These are phyloP conservation scores for Allium sativum DNA, from an alignment of 106 monocot genomes.

Conservation along the genomic window DNA sequence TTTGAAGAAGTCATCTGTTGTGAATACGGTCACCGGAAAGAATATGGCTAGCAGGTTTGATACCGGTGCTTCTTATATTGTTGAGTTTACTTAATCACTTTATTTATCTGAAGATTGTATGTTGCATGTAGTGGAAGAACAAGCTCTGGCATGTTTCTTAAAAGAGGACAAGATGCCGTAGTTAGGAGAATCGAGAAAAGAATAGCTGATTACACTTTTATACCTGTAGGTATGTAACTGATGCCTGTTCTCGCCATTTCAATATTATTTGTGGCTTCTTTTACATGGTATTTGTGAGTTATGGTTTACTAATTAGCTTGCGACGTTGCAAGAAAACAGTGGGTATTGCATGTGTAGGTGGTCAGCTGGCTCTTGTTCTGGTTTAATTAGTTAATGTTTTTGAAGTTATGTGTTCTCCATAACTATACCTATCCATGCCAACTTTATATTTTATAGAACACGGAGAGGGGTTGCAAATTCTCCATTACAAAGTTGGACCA, in stretches of 20 bases:
- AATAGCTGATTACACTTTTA: slow-evolving; percentile 35
- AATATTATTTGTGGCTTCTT: neutral
- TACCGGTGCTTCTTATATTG: neutral
- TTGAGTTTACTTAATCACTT: neutral
- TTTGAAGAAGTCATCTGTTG: slow-evolving; percentile 21
- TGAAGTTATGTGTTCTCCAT: no score
- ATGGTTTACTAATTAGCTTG: no score
- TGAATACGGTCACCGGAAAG: slow-evolving; percentile 19
- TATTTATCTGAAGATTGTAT: neutral
- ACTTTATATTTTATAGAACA: slow-evolving; percentile 22
- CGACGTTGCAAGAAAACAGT: no score
- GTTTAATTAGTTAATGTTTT: no score
- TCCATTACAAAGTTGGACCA: slow-evolving; percentile 69
- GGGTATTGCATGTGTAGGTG: no score
- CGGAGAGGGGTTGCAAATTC: slow-evolving; percentile 64
- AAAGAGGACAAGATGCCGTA: slow-evolving; percentile 21
- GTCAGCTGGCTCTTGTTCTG: no score
- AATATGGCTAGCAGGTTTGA: slow-evolving; percentile 25
- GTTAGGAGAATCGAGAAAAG: slow-evolving; percentile 32
- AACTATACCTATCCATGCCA: no score
- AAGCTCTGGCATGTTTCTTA: slow-evolving; percentile 33
- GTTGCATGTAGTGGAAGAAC: slow-evolving; percentile 23
- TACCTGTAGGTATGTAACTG: slow-evolving; percentile 28
- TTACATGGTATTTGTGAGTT: neutral
- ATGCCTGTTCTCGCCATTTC: neutral